A percentile compares a stretch with the other conserved stretches of the same genome.
These are phyloP conservation scores for Tetrahymena borealis DNA, from an alignment of 73 alveolate genomes.

Conservation along the genomic window DNA sequence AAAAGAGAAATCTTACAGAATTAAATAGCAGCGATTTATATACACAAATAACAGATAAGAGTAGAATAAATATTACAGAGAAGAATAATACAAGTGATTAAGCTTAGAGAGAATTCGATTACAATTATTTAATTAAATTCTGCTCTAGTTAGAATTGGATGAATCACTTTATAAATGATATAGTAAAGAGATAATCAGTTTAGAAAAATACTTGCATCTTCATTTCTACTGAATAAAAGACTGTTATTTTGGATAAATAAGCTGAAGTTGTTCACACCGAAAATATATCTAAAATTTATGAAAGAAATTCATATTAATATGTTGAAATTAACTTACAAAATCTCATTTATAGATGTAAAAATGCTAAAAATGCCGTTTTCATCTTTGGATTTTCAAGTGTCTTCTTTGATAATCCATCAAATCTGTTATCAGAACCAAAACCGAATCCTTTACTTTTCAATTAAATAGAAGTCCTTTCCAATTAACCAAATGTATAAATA, in stretches of 20 bases:
- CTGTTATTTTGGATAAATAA: not conserved
- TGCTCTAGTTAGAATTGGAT: not conserved
- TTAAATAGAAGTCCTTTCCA: not conserved
- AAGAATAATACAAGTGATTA: not conserved
- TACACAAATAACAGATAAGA: not conserved
- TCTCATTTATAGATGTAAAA: not conserved
- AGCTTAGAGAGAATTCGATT: not conserved
- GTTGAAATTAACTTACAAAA: not conserved
- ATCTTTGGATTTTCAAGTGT: not conserved
- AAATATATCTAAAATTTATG: not conserved
- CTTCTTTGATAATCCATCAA: not conserved
- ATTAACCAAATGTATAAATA: not conserved
- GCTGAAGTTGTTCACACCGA: not conserved
- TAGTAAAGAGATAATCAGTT: not conserved
- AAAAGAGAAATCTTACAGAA: not conserved
- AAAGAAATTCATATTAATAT: not conserved
- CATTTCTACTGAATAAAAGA: not conserved
- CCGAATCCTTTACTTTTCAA: not conserved
- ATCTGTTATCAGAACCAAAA: not conserved
- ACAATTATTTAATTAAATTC: not conserved
- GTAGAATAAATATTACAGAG: not conserved
- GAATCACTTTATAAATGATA: not conserved
- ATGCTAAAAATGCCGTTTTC: not conserved
- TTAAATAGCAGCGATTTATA: not conserved
- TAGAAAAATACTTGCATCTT: not conserved